Evolutionary conservation across 805 yeast species (phyloP).

Genomic region (Trichomonascus vanleenenianus): DNA sequence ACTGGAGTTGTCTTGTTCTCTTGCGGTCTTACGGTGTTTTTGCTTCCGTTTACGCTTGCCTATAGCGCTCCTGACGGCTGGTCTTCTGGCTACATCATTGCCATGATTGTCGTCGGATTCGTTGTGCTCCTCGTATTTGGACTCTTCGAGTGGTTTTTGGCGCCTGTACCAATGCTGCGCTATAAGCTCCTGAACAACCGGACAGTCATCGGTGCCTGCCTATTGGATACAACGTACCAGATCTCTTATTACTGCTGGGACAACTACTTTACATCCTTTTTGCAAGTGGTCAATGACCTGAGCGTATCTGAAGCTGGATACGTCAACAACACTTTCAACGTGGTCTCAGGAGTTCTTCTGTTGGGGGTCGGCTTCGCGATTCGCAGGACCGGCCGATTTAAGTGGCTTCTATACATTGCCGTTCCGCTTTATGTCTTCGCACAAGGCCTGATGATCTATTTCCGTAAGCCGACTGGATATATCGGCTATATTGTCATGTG

Average conservation of each 20-base stretch:
- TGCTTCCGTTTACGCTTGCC: constrained; percentile 34
- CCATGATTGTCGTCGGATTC: constrained; percentile 40
- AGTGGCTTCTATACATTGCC: constrained; percentile 40
- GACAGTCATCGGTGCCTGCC: constrained; percentile 56
- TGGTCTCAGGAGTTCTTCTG: constrained; percentile 23
- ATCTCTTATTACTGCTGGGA: constrained; percentile 50
- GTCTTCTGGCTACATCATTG: constrained; percentile 29
- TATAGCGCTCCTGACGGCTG: constrained; percentile 26
- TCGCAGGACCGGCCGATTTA: constrained; percentile 43
- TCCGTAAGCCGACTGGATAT: constrained; percentile 39
- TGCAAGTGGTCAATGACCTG: constrained; percentile 51
- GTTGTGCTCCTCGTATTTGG: constrained; percentile 39
- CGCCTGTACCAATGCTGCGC: constrained; percentile 54
- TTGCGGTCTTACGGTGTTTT: constrained; percentile 30
- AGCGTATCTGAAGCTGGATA: constrained; percentile 46
- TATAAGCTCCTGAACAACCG: constrained; percentile 47
- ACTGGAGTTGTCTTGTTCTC: constrained; percentile 30
- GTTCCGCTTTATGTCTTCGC: constrained; percentile 46
- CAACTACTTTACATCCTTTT: constrained; percentile 50
- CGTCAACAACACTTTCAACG: constrained; percentile 38
- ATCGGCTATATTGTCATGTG: constrained; percentile 51
- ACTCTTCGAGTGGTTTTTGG: constrained; percentile 45
- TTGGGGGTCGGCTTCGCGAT: constrained; percentile 38
- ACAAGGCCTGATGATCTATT: constrained; percentile 46
- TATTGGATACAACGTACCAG: constrained; percentile 40